Evolutionary conservation across 305 asterid genomes (phyloP).

Genomic region (Solanum hybrid): DNA sequence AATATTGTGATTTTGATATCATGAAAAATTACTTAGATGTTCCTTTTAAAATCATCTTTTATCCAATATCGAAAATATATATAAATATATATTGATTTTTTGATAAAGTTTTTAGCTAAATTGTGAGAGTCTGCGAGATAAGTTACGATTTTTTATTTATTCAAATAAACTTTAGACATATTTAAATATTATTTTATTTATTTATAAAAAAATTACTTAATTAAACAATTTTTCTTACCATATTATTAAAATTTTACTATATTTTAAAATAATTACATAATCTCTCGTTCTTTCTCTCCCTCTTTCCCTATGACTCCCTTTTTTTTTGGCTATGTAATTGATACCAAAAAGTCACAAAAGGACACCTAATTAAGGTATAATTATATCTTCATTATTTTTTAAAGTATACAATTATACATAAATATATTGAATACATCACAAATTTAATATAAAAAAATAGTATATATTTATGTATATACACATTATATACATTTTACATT

Average conservation of each 20-base stretch:
- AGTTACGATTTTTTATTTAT: too few relatives aligned
- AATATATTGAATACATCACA: not conserved
- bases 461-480: not conserved
- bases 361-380: not conserved
- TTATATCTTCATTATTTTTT: not conserved
- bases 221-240: too few relatives aligned
- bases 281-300: not conserved
- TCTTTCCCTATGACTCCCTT: not conserved
- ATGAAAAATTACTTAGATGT: not conserved
- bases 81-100: not conserved
- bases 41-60: too few relatives aligned
- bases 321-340: not conserved
- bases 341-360: not conserved
- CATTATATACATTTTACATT: not conserved
- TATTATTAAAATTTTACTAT: too few relatives aligned
- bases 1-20: too few relatives aligned
- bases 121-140: rapidly evolving
- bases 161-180: too few relatives aligned
- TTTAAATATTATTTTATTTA: too few relatives aligned
- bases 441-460: too few relatives aligned
- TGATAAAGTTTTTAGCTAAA: too few relatives aligned
- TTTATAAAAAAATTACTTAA: too few relatives aligned
- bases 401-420: too few relatives aligned
- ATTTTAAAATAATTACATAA: too few relatives aligned
- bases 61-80: not conserved